phyloP scores from a whole-genome alignment of 31 red algal species.

The Pterothamnion heteromorphum region DNA sequence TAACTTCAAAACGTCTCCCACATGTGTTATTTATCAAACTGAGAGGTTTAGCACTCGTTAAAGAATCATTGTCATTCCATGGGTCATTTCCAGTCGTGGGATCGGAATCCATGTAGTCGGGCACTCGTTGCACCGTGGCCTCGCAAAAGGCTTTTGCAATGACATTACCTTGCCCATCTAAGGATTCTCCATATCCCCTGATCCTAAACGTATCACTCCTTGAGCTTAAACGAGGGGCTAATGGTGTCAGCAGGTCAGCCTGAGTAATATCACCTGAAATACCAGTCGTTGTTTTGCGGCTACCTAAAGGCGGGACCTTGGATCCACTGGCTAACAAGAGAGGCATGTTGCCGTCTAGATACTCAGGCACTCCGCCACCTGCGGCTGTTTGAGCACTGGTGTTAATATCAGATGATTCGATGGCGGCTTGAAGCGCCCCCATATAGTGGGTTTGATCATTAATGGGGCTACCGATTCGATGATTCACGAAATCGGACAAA shows the following conservation, averaged over 20 bases:
- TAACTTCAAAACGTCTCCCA: not conserved
- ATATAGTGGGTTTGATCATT: not conserved
- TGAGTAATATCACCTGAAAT: not conserved
- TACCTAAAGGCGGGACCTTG: too few relatives aligned
- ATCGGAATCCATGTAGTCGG: not conserved
- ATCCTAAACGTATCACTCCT: not conserved
- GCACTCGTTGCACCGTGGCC: not conserved
- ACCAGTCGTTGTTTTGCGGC: too few relatives aligned
- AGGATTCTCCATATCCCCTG: not conserved
- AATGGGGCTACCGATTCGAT: not conserved
- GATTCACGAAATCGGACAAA: not conserved
- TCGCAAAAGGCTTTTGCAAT: not conserved
- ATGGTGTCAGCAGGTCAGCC: not conserved
- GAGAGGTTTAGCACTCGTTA: not conserved
- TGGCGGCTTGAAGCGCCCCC: not conserved
- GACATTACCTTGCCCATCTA: not conserved
- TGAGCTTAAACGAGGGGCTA: not conserved
- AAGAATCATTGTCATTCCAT: not conserved
- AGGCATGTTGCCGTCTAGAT: not conserved
- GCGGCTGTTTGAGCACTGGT: not conserved
- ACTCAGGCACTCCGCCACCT: not conserved
- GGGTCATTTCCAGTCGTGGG: too few relatives aligned
- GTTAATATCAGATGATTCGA: not conserved
- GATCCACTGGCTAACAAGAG: not conserved
- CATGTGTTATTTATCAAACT: not conserved